Conservation (phyloP, 768 basidiomycete genomes). For the Collybiopsis luxurians region DNA sequence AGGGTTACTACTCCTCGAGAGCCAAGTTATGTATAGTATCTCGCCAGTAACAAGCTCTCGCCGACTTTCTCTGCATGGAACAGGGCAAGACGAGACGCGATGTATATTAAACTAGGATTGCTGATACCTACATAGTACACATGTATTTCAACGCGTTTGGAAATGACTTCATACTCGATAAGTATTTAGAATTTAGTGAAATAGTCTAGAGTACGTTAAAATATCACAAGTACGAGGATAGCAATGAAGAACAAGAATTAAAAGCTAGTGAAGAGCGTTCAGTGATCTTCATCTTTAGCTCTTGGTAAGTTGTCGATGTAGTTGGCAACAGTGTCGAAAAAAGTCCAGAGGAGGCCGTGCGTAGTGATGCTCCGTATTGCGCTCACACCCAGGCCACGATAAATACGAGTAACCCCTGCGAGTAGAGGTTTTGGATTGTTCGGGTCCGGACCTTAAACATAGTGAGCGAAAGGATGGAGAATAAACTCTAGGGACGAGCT, state of each 20-base stretch:
- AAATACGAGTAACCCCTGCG: constrained; percentile 79
- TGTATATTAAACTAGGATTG: too few species aligned
- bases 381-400: constrained; percentile 92
- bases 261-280: not conserved
- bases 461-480: not conserved
- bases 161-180: too few species aligned
- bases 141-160: too few species aligned
- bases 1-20: too few species aligned
- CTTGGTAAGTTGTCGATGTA: constrained; percentile 67
- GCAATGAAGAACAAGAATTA: not conserved
- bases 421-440: constrained; percentile 72
- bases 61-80: too few species aligned
- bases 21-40: too few species aligned
- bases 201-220: not conserved
- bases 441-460: constrained; percentile 68
- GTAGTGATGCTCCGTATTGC: constrained; percentile 90
- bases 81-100: too few species aligned
- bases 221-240: not conserved
- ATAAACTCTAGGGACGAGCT: constrained; percentile 12
- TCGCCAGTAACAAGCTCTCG: too few species aligned
- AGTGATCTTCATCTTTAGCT: not conserved
- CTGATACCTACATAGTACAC: too few species aligned
- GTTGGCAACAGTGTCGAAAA: constrained; percentile 77
- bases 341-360: constrained; percentile 91
- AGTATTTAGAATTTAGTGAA: not conserved